A percentile compares a stretch with the other conserved stretches of the same genome.
These are phyloP conservation scores for Alopecurus myosuroides DNA, from an alignment of 176 grass and related monocot species.

Conservation along the genomic window DNA sequence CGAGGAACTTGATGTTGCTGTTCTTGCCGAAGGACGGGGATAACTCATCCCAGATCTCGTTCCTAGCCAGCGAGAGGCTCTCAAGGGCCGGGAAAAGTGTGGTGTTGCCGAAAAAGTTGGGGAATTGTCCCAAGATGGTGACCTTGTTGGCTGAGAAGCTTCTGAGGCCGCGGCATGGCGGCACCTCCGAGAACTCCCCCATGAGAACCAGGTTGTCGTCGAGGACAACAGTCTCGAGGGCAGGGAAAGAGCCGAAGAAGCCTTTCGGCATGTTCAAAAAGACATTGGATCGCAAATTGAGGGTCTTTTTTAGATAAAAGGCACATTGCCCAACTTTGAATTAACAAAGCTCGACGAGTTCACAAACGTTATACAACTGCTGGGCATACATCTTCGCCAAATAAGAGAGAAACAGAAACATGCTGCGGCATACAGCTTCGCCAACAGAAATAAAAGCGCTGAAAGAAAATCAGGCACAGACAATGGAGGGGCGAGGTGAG, in stretches of 20 bases:
- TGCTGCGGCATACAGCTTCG: too few relatives aligned
- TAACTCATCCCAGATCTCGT: background rate
- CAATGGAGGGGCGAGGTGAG: too few relatives aligned
- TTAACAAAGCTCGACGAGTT: too few relatives aligned
- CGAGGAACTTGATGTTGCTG: conserved; percentile 17
- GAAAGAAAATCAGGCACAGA: too few relatives aligned
- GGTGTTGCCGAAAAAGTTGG: background rate
- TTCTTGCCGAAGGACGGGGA: background rate
- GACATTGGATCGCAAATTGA: background rate
- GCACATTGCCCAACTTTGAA: too few relatives aligned
- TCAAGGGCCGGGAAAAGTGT: background rate
- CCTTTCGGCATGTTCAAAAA: background rate
- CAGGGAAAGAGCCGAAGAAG: background rate
- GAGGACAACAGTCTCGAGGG: background rate
- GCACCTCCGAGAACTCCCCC: background rate
- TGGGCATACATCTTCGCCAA: too few relatives aligned
- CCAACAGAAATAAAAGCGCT: too few relatives aligned
- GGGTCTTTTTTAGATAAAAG: too few relatives aligned
- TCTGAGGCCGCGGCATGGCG: background rate
- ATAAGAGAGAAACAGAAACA: too few relatives aligned
- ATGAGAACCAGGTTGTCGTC: background rate
- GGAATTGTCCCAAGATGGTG: background rate
- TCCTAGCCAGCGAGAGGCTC: background rate
- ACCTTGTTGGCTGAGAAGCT: background rate
- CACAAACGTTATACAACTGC: too few relatives aligned